These are phyloP conservation scores for Mrakia blollopis DNA, from an alignment of 768 basidiomycete genomes.

Conservation along the genomic window DNA sequence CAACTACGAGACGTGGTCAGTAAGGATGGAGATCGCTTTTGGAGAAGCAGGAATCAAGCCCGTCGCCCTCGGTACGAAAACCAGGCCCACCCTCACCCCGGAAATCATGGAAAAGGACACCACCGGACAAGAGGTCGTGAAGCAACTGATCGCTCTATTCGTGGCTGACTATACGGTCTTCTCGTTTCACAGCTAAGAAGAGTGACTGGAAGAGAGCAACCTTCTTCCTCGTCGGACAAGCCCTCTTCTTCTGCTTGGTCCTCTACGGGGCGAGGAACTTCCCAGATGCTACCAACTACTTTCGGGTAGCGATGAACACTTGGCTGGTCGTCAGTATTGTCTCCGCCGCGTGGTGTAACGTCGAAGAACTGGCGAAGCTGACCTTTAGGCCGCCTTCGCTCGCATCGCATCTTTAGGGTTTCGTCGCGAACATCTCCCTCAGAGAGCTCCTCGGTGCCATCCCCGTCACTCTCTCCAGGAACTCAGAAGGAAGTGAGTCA, in stretches of 20 bases:
- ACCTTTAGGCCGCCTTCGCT: neutral
- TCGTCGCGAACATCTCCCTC: neutral
- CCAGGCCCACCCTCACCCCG: no score
- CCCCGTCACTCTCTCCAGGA: no score
- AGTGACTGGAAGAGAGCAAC: neutral
- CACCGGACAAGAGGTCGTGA: no score
- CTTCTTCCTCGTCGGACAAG: neutral
- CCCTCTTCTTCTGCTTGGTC: neutral
- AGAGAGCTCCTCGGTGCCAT: neutral
- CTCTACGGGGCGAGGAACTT: neutral
- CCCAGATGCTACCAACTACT: neutral
- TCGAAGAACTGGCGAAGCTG: no score
- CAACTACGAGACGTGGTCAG: no score
- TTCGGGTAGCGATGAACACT: neutral
- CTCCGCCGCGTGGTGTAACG: neutral
- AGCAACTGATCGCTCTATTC: no score
- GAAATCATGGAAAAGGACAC: no score
- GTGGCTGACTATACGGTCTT: neutral
- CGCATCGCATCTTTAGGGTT: neutral
- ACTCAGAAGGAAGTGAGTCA: no score
- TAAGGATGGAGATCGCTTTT: no score
- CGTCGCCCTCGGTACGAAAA: no score
- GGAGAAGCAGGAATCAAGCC: no score
- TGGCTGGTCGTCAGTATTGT: neutral
- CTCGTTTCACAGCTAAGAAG: neutral